Percentiles rank a stretch among this genome's conserved stretches.
Conservation (phyloP, 805 yeast species). For the Candida coquimbonensis region DNA sequence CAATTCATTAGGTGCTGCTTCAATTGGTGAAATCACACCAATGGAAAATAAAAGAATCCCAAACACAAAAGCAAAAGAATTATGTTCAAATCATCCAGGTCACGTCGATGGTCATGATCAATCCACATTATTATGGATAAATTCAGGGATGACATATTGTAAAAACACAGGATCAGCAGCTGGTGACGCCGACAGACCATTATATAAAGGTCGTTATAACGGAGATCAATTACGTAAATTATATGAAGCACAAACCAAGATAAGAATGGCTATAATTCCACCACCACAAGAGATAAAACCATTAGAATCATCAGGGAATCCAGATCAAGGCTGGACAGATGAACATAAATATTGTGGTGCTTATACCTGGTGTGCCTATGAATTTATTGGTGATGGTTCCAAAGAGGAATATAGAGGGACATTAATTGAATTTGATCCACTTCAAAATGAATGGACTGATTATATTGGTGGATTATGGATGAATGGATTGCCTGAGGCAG, state of each 20-base stretch:
- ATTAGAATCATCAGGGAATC: slow-evolving; percentile 26
- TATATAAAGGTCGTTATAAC: slow-evolving; percentile 22
- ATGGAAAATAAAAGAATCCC: slow-evolving; percentile 7
- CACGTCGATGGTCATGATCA: slow-evolving; percentile 42
- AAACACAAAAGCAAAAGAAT: slow-evolving; percentile 24
- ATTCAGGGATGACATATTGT: slow-evolving; percentile 63
- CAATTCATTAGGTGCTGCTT: slow-evolving; percentile 28
- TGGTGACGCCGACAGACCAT: slow-evolving; percentile 31
- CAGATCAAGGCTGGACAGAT: slow-evolving; percentile 31
- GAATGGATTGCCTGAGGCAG: slow-evolving; percentile 9
- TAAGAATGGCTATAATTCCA: slow-evolving; percentile 34
- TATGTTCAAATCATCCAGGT: slow-evolving; percentile 55
- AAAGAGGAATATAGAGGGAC: slow-evolving; percentile 9
- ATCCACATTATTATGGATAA: slow-evolving; percentile 29
- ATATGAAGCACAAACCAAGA: slow-evolving; percentile 26
- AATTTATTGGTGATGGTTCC: slow-evolving; percentile 30
- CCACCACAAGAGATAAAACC: slow-evolving; percentile 25
- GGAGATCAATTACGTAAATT: slow-evolving; percentile 24
- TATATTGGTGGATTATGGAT: slow-evolving; percentile 22
- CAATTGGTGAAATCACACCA: slow-evolving; percentile 26
- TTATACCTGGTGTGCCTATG: slow-evolving; percentile 43
- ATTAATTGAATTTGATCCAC: slow-evolving; percentile 8
- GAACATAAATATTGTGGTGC: slow-evolving; percentile 29
- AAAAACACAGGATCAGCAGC: slow-evolving; percentile 31
- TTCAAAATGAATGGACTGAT: slow-evolving; percentile 16